These are phyloP conservation scores for Lizonia empirigonia DNA, from an alignment of 2,329 filamentous ascomycete species.

Conservation along the genomic window DNA sequence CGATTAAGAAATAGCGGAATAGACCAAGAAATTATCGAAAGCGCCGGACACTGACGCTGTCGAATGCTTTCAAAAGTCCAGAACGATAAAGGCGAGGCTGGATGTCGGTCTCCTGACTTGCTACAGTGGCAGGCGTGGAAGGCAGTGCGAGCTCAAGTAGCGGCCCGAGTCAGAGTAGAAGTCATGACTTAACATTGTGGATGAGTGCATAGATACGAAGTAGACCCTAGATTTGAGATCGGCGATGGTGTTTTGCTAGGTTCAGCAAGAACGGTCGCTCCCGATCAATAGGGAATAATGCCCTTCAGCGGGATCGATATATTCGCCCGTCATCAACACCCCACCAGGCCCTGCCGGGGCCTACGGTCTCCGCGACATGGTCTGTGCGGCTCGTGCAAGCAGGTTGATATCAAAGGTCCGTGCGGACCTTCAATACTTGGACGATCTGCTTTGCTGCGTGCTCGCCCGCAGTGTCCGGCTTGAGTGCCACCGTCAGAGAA, in stretches of 20 bases:
- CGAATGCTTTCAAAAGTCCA: background rate
- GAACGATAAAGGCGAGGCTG: constrained; percentile 2
- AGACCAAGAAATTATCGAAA: background rate
- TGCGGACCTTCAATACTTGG: background rate
- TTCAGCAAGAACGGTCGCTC: constrained; percentile 15
- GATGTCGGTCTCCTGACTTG: constrained; percentile 2
- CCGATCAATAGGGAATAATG: constrained; percentile 29
- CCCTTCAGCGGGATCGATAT: constrained; percentile 28
- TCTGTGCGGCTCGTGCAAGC: constrained; percentile 8
- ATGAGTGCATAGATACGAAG: constrained; percentile 17
- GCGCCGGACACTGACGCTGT: constrained; percentile 5
- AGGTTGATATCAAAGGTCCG: constrained; percentile 11
- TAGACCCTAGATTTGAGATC: constrained; percentile 16
- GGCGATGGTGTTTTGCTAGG: constrained; percentile 29
- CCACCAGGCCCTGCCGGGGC: constrained; percentile 22
- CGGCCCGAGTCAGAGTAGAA: constrained; percentile 9
- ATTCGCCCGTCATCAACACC: constrained; percentile 25
- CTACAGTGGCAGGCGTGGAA: background rate
- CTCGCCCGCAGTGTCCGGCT: background rate
- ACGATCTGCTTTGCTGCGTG: constrained; percentile 5
- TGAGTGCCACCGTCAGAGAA: background rate
- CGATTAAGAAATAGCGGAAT: constrained; percentile 15
- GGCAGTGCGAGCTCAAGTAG: constrained; percentile 8
- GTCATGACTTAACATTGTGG: constrained; percentile 17
- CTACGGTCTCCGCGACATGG: constrained; percentile 1